Evolutionary conservation across 1,139 yeast species (phyloP).

Genomic region (Ogataea hybrid): DNA sequence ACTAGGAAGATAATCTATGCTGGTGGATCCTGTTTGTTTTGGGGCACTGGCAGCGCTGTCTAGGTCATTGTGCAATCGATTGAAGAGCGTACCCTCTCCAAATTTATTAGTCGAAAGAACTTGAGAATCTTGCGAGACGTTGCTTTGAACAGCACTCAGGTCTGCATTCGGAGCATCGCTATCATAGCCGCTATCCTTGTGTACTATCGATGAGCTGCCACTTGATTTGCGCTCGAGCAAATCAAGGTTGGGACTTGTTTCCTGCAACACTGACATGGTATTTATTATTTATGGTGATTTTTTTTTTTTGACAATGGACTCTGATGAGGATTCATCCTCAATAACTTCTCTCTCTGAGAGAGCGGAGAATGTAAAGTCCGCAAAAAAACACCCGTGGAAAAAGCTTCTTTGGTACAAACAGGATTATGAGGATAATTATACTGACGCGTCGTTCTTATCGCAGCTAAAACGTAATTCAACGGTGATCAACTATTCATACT

Average conservation of each 20-base stretch:
- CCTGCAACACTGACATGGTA: constrained; percentile 5
- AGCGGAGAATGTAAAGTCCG: neutral
- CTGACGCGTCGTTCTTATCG: constrained; percentile 74
- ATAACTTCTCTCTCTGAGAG: neutral
- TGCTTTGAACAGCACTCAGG: constrained; percentile 16
- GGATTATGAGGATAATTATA: constrained; percentile 89
- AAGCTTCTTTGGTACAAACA: constrained; percentile 86
- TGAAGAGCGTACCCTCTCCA: constrained; percentile 8
- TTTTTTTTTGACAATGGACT: constrained; percentile 3
- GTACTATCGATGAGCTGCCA: constrained; percentile 10
- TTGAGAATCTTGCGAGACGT: constrained; percentile 5
- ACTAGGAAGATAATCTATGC: constrained; percentile 19
- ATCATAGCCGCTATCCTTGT: constrained; percentile 7
- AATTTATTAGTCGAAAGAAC: neutral
- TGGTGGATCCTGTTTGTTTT: constrained; percentile 12
- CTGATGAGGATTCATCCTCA: constrained; percentile 1
- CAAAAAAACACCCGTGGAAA: constrained; percentile 50
- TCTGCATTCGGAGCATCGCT: constrained; percentile 22
- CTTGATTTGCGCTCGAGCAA: constrained; percentile 13
- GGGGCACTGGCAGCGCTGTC: constrained; percentile 4
- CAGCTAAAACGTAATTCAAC: constrained; percentile 77
- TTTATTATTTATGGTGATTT: neutral
- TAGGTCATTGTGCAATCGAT: constrained; percentile 7
- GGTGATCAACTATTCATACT: constrained; percentile 64
- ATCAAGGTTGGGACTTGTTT: constrained; percentile 11